Conservation (phyloP, 768 basidiomycete species). For the Leccinum boreale region DNA sequence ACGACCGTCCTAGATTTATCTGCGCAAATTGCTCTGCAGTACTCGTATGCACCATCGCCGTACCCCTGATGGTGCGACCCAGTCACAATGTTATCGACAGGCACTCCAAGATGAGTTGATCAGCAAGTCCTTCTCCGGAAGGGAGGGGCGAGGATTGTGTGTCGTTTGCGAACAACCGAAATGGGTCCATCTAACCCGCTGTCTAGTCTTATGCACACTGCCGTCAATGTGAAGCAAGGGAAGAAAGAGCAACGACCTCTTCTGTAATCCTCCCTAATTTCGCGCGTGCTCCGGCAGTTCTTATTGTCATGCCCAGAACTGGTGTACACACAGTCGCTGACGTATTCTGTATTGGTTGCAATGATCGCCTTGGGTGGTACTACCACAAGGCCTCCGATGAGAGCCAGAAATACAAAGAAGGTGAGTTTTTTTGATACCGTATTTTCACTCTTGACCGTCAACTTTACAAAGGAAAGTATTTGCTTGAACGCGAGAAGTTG, state of each 20-base stretch:
- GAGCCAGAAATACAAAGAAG: conserved; percentile 85
- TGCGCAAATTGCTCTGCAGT: conserved; percentile 69
- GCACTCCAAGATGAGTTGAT: conserved; percentile 81
- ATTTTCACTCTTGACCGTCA: not conserved
- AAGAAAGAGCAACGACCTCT: conserved; percentile 71
- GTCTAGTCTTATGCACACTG: conserved; percentile 70
- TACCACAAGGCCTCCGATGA: conserved; percentile 76
- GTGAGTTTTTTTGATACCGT: conserved; percentile 31
- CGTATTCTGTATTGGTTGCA: conserved; percentile 75
- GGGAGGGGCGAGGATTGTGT: conserved; percentile 79
- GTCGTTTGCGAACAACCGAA: conserved; percentile 28
- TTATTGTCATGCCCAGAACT: conserved; percentile 44
- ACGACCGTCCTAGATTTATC: conserved; percentile 63
- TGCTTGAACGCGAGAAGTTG: conserved; percentile 75
- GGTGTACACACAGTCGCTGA: conserved; percentile 82
- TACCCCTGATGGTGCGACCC: not conserved
- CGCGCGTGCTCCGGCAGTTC: conserved; percentile 1
- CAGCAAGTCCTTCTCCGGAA: conserved; percentile 79
- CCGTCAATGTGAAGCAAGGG: conserved; percentile 71
- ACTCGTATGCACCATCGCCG: conserved; percentile 46
- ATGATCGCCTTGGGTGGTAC: conserved; percentile 77
- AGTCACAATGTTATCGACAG: conserved; percentile 33
- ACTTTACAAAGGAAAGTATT: conserved; percentile 67
- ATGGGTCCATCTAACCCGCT: not conserved
- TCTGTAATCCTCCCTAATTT: conserved; percentile 42